These are phyloP conservation scores for Citrullus colocynthis DNA, from an alignment of 306 rosid species.

Conservation along the genomic window DNA sequence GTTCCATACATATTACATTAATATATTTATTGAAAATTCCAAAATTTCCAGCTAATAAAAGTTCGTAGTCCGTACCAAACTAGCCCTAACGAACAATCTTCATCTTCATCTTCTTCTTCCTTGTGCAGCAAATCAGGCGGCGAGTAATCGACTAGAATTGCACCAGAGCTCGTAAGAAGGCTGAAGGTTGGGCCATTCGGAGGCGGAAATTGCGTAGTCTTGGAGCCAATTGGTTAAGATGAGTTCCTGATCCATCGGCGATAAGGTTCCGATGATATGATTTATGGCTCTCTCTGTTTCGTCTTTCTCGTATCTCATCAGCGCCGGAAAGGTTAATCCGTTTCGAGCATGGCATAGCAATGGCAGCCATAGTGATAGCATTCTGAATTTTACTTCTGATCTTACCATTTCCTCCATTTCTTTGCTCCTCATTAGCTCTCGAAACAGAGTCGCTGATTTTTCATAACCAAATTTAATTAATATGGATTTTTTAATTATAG, in stretches of 20 bases:
- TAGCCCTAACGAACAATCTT: too few relatives aligned
- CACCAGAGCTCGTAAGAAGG: conserved; percentile 31
- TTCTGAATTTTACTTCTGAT: conserved; percentile 19
- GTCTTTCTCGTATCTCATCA: not conserved
- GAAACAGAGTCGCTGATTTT: conserved; percentile 11
- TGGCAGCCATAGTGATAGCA: conserved; percentile 5
- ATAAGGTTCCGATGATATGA: not conserved
- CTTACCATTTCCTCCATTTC: not conserved
- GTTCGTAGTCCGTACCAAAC: too few relatives aligned
- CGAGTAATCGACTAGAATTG: conserved; percentile 17
- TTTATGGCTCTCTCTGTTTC: not conserved
- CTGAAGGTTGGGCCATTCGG: conserved; percentile 35
- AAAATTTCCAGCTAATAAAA: too few relatives aligned
- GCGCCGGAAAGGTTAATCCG: not conserved
- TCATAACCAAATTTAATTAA: too few relatives aligned
- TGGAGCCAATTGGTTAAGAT: conserved; percentile 3
- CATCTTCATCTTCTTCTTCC: too few relatives aligned
- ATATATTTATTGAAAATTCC: too few relatives aligned
- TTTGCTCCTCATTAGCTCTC: conserved; percentile 7
- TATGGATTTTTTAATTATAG: too few relatives aligned
- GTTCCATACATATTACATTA: too few relatives aligned
- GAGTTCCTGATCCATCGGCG: not conserved
- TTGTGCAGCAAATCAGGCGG: not conserved
- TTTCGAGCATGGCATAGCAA: not conserved
- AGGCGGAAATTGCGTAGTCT: conserved; percentile 20